A percentile compares a stretch with the other conserved stretches of the same genome.
Conservation (phyloP, 768 basidiomycete genomes). For the Leccinum olivaceopallidum region DNA sequence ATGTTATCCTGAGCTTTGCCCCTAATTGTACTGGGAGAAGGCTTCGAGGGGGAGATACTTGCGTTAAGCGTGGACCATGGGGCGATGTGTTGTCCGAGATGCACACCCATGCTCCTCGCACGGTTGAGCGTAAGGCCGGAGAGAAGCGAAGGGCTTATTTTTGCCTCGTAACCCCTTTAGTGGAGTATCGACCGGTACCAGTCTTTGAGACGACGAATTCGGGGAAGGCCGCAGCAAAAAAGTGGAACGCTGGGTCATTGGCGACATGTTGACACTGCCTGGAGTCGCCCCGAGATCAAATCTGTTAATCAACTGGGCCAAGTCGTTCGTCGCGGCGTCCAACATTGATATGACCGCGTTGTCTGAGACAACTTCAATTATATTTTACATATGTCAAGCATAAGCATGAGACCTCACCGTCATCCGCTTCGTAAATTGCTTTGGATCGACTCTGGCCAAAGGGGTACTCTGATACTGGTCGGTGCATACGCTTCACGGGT, state of each 20-base stretch:
- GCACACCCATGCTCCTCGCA: conserved; percentile 21
- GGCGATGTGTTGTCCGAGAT: conserved; percentile 57
- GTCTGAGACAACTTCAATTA: conserved; percentile 16
- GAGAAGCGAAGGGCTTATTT: conserved; percentile 45
- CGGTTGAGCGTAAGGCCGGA: conserved; percentile 49
- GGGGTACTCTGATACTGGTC: conserved; percentile 68
- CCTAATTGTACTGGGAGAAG: conserved; percentile 22
- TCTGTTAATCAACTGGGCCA: conserved; percentile 75
- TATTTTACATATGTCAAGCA: neutral
- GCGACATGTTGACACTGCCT: conserved; percentile 48
- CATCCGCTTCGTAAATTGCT: conserved; percentile 50
- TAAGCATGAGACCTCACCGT: conserved; percentile 28
- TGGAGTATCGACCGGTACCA: conserved; percentile 36
- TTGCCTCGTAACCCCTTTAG: conserved; percentile 36
- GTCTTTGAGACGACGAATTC: conserved; percentile 36
- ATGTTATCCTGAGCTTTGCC: conserved; percentile 29
- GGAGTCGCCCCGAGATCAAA: conserved; percentile 84
- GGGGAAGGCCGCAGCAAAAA: conserved; percentile 18
- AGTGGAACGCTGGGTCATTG: conserved; percentile 33
- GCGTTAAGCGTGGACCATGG: conserved; percentile 57
- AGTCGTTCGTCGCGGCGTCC: conserved; percentile 79
- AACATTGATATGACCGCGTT: conserved; percentile 64
- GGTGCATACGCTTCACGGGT: conserved; percentile 43
- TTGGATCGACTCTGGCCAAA: conserved; percentile 49
- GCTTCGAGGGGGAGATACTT: conserved; percentile 39